Conservation (phyloP, 208 protist species). For the Leishmania lainsoni region DNA sequence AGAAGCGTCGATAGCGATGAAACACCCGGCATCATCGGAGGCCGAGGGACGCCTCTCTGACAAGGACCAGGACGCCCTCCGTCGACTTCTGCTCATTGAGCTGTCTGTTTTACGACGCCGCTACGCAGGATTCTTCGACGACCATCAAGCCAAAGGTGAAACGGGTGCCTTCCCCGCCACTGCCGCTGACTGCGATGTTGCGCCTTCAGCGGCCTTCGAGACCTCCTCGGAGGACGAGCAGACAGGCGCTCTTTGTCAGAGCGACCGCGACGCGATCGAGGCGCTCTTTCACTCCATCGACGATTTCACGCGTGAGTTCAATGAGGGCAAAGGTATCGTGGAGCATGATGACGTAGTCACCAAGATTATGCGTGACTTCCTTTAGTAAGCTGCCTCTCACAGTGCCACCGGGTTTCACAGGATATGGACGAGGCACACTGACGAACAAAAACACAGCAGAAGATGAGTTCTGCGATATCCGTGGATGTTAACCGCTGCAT, state of each 20-base stretch:
- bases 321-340: conserved; percentile 63
- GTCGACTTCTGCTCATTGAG: conserved; percentile 33
- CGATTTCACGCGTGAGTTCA: conserved; percentile 80
- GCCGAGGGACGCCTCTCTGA: background rate
- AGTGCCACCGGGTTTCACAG: background rate
- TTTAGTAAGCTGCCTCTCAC: background rate
- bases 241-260: conserved; percentile 51
- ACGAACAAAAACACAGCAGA: background rate
- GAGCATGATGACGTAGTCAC: conserved; percentile 41
- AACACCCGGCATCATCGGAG: background rate
- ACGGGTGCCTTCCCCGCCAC: background rate
- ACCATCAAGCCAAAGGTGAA: background rate
- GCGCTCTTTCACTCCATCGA: conserved; percentile 81
- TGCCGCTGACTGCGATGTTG: no score
- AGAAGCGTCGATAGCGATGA: background rate
- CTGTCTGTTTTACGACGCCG: conserved; percentile 28
- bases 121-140: conserved; percentile 7
- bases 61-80: background rate
- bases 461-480: background rate
- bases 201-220: background rate
- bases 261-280: conserved; percentile 85
- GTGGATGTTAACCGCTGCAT: background rate
- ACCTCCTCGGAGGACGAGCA: background rate
- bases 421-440: background rate
- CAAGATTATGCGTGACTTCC: conserved; percentile 8